Evolutionary conservation across 257 asterid genomes (phyloP).

Genomic region (Solanum lycopersicoides): DNA sequence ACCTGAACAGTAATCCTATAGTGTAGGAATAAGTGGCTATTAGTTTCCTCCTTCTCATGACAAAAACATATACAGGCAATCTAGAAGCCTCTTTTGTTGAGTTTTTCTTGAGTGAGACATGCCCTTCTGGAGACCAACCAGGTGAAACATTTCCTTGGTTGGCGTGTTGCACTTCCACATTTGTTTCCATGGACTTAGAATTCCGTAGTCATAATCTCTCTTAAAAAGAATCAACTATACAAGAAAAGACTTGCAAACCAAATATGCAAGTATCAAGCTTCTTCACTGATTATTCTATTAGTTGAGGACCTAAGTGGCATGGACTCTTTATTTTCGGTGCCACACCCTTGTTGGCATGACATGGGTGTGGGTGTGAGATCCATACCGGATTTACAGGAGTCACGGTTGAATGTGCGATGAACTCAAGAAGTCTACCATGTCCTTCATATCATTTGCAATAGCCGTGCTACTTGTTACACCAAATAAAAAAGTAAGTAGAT

Average conservation of each 20-base stretch:
- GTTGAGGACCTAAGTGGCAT: neutral
- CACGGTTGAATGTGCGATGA: neutral
- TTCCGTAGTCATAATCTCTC: too few species aligned
- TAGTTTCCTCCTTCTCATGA: too few species aligned
- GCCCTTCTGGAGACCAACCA: too few species aligned
- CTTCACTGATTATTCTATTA: neutral
- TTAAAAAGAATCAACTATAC: neutral
- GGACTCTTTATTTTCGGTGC: neutral
- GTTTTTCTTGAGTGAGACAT: too few species aligned
- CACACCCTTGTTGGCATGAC: neutral
- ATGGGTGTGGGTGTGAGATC: neutral
- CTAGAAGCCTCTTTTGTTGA: too few species aligned
- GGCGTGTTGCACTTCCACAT: too few species aligned
- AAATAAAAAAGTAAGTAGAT: neutral
- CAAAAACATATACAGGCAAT: too few species aligned
- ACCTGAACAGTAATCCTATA: too few species aligned
- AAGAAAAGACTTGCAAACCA: neutral
- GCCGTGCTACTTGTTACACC: neutral
- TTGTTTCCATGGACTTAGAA: too few species aligned
- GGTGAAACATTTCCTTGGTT: too few species aligned
- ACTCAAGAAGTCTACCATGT: neutral
- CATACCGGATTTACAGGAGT: neutral
- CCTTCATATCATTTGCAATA: neutral
- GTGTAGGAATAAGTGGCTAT: too few species aligned
- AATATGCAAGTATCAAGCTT: neutral